These are phyloP conservation scores for Phlyctochytrium planicorne DNA, from an alignment of 192 early-diverging fungal species.

Conservation along the genomic window DNA sequence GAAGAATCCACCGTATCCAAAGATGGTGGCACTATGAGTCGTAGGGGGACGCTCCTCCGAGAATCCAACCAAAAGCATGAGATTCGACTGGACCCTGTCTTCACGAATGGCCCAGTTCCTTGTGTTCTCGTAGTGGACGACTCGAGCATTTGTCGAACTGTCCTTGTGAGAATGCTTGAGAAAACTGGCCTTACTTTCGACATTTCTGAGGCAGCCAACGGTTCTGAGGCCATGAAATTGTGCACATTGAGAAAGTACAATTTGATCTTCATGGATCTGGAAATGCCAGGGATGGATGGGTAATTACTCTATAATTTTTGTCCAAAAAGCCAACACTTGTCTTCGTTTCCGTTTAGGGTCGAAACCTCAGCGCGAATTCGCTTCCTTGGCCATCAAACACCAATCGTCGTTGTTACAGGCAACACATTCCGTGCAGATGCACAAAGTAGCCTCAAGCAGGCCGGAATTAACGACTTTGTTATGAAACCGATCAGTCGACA, in stretches of 20 bases:
- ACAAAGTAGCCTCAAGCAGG: constrained; percentile 11
- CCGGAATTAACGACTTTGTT: constrained; percentile 18
- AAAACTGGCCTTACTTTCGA: constrained; percentile 9
- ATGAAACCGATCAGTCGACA: constrained; percentile 24
- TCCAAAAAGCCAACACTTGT: background rate
- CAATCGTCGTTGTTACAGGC: constrained; percentile 33
- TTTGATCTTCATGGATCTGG: constrained; percentile 38
- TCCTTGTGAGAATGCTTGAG: constrained; percentile 21
- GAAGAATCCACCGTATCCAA: too few species aligned
- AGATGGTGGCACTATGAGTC: too few species aligned
- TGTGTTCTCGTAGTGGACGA: constrained; percentile 36
- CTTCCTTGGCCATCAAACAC: constrained; percentile 7
- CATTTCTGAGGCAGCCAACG: constrained; percentile 22
- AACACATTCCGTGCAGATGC: constrained; percentile 20
- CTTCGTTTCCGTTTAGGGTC: constrained; percentile 7
- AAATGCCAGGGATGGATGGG: constrained; percentile 39
- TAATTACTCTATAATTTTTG: background rate
- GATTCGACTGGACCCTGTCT: background rate
- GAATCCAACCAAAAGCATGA: background rate
- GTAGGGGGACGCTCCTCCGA: too few species aligned
- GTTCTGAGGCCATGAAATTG: constrained; percentile 23
- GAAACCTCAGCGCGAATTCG: constrained; percentile 29
- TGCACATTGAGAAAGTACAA: constrained; percentile 21
- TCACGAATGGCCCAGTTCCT: too few species aligned
- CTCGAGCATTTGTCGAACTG: constrained; percentile 21